Conservation (phyloP, 768 basidiomycete species). For the Amanita exitialis region DNA sequence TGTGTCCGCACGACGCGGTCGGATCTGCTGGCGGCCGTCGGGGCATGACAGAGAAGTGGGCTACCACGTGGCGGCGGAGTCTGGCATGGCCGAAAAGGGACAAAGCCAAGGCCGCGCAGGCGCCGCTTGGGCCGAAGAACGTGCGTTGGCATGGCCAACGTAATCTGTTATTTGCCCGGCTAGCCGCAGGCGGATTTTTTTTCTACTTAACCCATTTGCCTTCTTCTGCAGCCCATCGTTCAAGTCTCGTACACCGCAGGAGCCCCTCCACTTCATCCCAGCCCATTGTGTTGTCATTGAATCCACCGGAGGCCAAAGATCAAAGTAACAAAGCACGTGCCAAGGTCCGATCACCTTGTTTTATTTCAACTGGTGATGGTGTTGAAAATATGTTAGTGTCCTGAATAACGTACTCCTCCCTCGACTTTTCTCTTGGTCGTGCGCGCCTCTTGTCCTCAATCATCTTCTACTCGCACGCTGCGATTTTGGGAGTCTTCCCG, state of each 20-base stretch:
- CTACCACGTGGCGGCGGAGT: background rate
- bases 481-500: background rate
- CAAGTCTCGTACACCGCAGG: background rate
- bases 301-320: background rate
- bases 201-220: constrained; percentile 11
- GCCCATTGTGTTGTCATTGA: background rate
- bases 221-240: background rate
- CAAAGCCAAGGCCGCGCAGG: constrained; percentile 4
- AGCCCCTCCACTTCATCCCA: background rate
- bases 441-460: background rate
- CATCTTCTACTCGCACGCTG: background rate
- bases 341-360: constrained; percentile 3
- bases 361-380: background rate
- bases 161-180: constrained; percentile 23
- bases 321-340: background rate
- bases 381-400: background rate
- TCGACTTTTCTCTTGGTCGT: background rate
- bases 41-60: background rate
- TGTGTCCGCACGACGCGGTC: background rate
- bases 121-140: constrained; percentile 34
- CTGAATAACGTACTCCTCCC: background rate
- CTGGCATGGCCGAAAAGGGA: background rate
- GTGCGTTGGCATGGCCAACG: constrained; percentile 28
- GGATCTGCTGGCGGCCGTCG: background rate
- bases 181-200: constrained; percentile 11